A percentile compares a stretch with the other conserved stretches of the same genome.
Conservation (phyloP, 441 rosid species). For the Mallotus repandus region DNA sequence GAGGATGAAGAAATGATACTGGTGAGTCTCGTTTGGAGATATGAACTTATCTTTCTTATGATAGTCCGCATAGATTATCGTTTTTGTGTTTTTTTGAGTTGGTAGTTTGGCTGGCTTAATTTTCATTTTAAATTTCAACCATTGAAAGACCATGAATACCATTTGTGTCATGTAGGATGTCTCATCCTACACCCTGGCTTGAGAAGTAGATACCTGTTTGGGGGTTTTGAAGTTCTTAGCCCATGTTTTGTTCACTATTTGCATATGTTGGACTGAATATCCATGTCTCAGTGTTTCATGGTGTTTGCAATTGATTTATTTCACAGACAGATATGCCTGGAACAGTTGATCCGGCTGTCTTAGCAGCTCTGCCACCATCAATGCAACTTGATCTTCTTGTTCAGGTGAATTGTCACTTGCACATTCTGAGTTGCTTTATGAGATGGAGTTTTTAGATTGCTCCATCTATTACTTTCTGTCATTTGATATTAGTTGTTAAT, state of each 20-base stretch:
- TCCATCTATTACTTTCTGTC: slow-evolving; percentile 7
- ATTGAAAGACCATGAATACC: not conserved
- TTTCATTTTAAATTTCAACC: not conserved
- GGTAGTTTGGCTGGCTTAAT: slow-evolving; percentile 7
- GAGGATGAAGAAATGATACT: slow-evolving; percentile 74
- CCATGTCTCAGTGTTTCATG: slow-evolving; percentile 5
- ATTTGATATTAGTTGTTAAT: slow-evolving; percentile 17
- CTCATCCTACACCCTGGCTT: not conserved
- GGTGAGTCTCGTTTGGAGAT: slow-evolving; percentile 37
- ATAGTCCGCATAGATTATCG: slow-evolving; percentile 1
- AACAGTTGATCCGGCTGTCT: slow-evolving; percentile 81
- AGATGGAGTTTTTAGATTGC: slow-evolving; percentile 24
- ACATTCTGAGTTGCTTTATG: slow-evolving; percentile 17
- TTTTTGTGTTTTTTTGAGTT: not conserved
- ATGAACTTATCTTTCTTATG: slow-evolving; percentile 1
- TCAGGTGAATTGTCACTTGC: slow-evolving; percentile 51
- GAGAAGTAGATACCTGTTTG: slow-evolving; percentile 1
- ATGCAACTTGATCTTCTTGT: slow-evolving; percentile 96
- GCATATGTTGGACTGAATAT: not conserved
- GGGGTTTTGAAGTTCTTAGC: slow-evolving; percentile 3
- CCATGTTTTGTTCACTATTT: not conserved
- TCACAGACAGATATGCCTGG: slow-evolving; percentile 72
- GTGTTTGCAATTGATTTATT: slow-evolving; percentile 18
- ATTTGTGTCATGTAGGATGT: not conserved
- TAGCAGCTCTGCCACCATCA: slow-evolving; percentile 95